These are phyloP conservation scores for Lactarius hengduanensis DNA, from an alignment of 768 basidiomycete genomes.

Conservation along the genomic window DNA sequence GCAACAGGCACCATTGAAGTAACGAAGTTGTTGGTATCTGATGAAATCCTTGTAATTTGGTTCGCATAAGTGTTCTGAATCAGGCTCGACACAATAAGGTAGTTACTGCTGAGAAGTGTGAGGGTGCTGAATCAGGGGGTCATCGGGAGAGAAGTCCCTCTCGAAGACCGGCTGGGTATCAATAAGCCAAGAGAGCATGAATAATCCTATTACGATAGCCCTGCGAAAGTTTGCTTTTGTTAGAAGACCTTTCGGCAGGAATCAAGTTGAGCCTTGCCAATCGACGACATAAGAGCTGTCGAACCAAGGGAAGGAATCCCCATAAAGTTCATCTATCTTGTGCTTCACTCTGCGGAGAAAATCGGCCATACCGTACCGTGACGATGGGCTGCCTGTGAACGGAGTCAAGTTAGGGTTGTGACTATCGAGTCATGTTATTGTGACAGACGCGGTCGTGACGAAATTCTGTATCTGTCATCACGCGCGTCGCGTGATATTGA, in stretches of 20 bases:
- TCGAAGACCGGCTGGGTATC: slow-evolving; percentile 35
- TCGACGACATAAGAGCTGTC: slow-evolving; percentile 49
- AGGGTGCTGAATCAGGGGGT: slow-evolving; percentile 48
- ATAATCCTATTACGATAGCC: slow-evolving; percentile 38
- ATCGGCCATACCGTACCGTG: slow-evolving; percentile 17
- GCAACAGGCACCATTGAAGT: slow-evolving; percentile 48
- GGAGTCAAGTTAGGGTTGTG: slow-evolving; percentile 5
- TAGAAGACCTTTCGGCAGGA: background rate
- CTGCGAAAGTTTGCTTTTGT: slow-evolving; percentile 30
- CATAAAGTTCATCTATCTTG: slow-evolving; percentile 27
- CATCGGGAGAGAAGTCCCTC: slow-evolving; percentile 38
- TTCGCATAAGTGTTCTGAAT: slow-evolving; percentile 10
- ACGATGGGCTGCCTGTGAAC: too few species aligned
- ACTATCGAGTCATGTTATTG: slow-evolving; percentile 15
- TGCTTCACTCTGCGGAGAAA: slow-evolving; percentile 11
- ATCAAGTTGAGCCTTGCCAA: slow-evolving; percentile 42
- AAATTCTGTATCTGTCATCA: background rate
- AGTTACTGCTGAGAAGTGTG: slow-evolving; percentile 23
- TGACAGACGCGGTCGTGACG: slow-evolving; percentile 23
- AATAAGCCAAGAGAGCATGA: slow-evolving; percentile 44
- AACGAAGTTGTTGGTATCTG: slow-evolving; percentile 45
- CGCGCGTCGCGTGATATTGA: slow-evolving; percentile 4
- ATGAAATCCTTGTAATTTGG: slow-evolving; percentile 45
- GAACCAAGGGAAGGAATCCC: slow-evolving; percentile 34
- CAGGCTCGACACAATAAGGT: background rate